Percentiles rank a stretch among this genome's conserved stretches.
These are phyloP conservation scores for Phytophthora multivora DNA, from an alignment of 352 stramenopile genomes.

Conservation along the genomic window DNA sequence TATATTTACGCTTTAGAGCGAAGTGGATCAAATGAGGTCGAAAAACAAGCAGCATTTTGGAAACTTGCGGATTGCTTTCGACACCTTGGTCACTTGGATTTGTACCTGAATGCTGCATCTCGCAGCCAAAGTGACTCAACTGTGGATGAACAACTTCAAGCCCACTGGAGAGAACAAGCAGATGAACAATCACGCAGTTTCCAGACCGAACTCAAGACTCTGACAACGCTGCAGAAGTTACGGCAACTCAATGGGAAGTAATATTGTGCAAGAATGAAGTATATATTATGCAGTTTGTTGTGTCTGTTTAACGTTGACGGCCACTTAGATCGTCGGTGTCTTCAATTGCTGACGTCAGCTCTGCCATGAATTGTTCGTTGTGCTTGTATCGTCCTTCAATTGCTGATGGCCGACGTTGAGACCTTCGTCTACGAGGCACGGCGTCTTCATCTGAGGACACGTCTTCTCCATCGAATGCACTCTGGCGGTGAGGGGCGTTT, in stretches of 20 bases:
- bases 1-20: constrained; percentile 57
- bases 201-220: constrained; percentile 24
- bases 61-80: constrained; percentile 65
- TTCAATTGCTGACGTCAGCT: constrained; percentile 31
- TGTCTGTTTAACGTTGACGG: neutral
- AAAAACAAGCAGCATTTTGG: constrained; percentile 47
- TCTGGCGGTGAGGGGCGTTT: constrained; percentile 23
- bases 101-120: constrained; percentile 48
- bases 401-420: constrained; percentile 16
- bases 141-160: neutral
- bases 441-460: constrained; percentile 9
- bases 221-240: constrained; percentile 31
- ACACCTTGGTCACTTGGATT: constrained; percentile 56
- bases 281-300: constrained; percentile 4
- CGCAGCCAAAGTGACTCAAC: constrained; percentile 22
- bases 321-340: constrained; percentile 26
- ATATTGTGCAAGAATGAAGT: constrained; percentile 15
- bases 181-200: constrained; percentile 29
- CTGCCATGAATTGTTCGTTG: constrained; percentile 16
- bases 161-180: constrained; percentile 14
- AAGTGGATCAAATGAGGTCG: constrained; percentile 1
- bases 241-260: constrained; percentile 26
- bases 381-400: neutral
- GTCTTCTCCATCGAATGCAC: constrained; percentile 17
- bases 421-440: constrained; percentile 14